Conservation (phyloP, 108 stramenopile species). For the Pseudonitzschia pungens region DNA sequence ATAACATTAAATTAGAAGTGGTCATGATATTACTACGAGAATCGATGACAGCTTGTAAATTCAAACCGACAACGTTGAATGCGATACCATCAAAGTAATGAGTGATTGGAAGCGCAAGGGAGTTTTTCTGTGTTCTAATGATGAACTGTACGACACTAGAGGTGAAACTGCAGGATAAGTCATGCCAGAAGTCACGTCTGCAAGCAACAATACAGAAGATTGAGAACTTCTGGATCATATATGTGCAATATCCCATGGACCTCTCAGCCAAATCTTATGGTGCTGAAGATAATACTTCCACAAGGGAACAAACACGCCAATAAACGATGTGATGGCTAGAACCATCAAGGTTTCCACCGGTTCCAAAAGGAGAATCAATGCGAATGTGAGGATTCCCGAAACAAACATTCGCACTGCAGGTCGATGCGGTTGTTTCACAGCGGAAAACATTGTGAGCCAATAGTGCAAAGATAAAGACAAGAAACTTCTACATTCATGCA, state of each 20-base stretch:
- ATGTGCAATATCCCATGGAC: slow-evolving; percentile 68
- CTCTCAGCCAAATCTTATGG: slow-evolving; percentile 45
- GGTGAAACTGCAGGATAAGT: not conserved
- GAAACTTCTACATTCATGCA: not conserved
- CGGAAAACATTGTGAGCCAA: slow-evolving; percentile 3
- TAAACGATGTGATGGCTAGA: slow-evolving; percentile 17
- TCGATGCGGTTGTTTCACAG: slow-evolving; percentile 2
- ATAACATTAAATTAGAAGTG: too few relatives aligned
- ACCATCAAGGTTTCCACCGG: slow-evolving; percentile 40
- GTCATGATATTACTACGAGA: too few relatives aligned
- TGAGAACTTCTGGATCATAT: not conserved
- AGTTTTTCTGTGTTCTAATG: not conserved
- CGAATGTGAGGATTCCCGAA: slow-evolving; percentile 16
- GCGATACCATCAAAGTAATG: too few relatives aligned
- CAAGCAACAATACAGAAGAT: too few relatives aligned
- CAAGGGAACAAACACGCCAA: slow-evolving; percentile 48
- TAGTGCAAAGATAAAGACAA: not conserved
- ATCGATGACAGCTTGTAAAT: too few relatives aligned
- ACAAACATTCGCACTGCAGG: slow-evolving; percentile 18
- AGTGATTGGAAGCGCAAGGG: too few relatives aligned
- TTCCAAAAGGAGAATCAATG: slow-evolving; percentile 23
- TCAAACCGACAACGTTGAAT: too few relatives aligned
- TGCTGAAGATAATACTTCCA: slow-evolving; percentile 49
- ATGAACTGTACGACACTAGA: not conserved
- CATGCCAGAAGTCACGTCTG: too few relatives aligned